Percentiles rank a stretch among this genome's conserved stretches.
These are phyloP conservation scores for Alternaria ventricosa DNA, from an alignment of 2,329 filamentous ascomycete genomes.

Conservation along the genomic window DNA sequence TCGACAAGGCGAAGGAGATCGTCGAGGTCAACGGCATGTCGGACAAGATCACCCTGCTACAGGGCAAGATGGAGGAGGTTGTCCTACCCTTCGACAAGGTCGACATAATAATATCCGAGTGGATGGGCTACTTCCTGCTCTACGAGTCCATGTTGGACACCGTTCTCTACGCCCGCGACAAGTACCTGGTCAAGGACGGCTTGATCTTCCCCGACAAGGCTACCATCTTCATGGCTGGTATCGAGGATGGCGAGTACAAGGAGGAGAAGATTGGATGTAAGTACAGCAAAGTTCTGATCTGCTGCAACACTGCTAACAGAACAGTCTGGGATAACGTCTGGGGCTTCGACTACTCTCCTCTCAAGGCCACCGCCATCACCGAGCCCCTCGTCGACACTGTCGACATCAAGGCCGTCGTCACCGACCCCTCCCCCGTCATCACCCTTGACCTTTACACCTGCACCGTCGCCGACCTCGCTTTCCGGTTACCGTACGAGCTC, in stretches of 20 bases:
- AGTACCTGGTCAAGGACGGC: conserved; percentile 83
- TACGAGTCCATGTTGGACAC: conserved; percentile 99
- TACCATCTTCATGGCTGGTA: conserved; percentile 94
- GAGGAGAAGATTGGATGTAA: conserved; percentile 99
- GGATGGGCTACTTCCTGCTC: conserved; percentile 99
- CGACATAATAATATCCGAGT: conserved; percentile 99
- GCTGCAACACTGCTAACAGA: background rate
- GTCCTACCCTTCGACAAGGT: conserved; percentile 91
- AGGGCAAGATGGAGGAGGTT: conserved; percentile 99
- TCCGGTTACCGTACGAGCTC: conserved; percentile 79
- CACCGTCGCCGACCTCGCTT: conserved; percentile 81
- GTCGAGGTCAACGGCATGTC: conserved; percentile 89
- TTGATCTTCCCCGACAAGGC: conserved; percentile 99
- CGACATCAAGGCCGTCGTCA: conserved; percentile 95
- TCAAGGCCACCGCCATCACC: conserved; percentile 91
- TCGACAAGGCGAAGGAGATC: conserved; percentile 97
- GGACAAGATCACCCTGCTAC: conserved; percentile 95
- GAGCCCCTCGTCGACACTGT: conserved; percentile 98
- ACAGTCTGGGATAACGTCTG: conserved; percentile 99
- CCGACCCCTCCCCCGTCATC: conserved; percentile 83
- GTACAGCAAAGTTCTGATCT: background rate
- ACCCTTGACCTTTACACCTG: conserved; percentile 94
- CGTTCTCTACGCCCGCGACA: conserved; percentile 93
- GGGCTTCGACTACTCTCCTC: conserved; percentile 93
- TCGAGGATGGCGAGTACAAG: conserved; percentile 99